Evolutionary conservation across 2,329 filamentous ascomycete genomes (phyloP), one percentile per base, ranked within the genome.

Genomic region (Magnaporthiopsis rhizophila): DNA sequence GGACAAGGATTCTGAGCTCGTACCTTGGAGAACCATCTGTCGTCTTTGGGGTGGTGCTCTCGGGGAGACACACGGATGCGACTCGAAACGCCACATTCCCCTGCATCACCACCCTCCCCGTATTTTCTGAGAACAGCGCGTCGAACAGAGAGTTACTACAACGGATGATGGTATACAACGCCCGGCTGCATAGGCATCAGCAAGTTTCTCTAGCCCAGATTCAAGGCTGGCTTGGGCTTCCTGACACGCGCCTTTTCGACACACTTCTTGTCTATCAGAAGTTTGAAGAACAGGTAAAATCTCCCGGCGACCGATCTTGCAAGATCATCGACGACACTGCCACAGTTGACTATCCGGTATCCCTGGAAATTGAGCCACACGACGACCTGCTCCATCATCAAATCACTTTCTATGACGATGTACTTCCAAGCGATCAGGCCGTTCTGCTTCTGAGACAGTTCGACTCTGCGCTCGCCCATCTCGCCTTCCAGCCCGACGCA

Each of bases 181-280:
- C 83, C 0, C 76, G 79, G 5, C 76, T 92, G 0, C 83, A 89
- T 61, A 86, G 86, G 65, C 80, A 92, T 70, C 91, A 95, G 67
- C 88, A 89, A 69, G 85, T 86, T 0, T 86, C 91, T 0, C 78
- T 97, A 8, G 80, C 83, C 3, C 84, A 86, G 36, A 88, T 96
- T 12, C 91, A 96, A 69, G 86, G 83, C 62, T 89, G 88, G 82
- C 80, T 91, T 24, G 87, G 87, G 0, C 81, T 85, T 65, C 79
- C 87, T 0, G 85, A 88, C 30, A 81, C 84, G 8, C 78, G 83
- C 0, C 79, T 95, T 0, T 97, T 97, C 69, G 92, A 97, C 71
- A 94, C 92, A 0, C 80, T 97, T 1, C 86, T 97, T 65, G 89
- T 91, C 0, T 94, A 92, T 71, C 93, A 97, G 71, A 91, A 90